Evolutionary conservation across 345 rosid genomes (phyloP).

Genomic region (Aurinia saxatilis): DNA sequence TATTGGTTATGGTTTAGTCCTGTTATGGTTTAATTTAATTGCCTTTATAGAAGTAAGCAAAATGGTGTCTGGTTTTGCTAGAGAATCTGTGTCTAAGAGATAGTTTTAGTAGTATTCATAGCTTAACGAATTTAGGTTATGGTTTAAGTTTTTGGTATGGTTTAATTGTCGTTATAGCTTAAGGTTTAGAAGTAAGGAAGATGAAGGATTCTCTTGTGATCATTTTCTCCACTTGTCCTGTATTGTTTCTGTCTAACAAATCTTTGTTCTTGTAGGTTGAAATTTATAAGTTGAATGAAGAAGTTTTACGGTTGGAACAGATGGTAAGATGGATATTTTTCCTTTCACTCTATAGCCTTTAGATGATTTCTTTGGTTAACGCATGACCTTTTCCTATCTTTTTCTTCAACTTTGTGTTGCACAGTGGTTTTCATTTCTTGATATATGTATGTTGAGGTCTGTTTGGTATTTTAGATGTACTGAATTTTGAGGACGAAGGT

Average conservation of each 20-base stretch:
- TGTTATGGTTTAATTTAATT: background rate
- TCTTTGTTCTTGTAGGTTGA: conserved; percentile 10
- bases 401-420: too few relatives aligned
- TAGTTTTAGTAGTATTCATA: too few relatives aligned
- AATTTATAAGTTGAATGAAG: conserved; percentile 23
- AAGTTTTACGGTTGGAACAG: conserved; percentile 23
- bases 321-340: conserved; percentile 14
- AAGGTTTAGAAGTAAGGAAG: background rate
- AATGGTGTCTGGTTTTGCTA: too few relatives aligned
- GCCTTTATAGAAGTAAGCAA: background rate
- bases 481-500: background rate
- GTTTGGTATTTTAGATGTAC: background rate
- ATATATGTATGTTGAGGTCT: background rate
- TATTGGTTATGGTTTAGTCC: background rate
- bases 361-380: background rate
- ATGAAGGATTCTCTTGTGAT: background rate
- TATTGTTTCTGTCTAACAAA: background rate
- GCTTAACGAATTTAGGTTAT: background rate
- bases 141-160: background rate
- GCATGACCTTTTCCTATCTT: background rate
- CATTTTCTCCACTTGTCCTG: background rate
- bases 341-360: background rate
- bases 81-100: too few relatives aligned
- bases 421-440: background rate
- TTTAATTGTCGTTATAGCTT: background rate